phyloP scores from a whole-genome alignment of 2,329 filamentous ascomycete species.

The Ambrosiella beaveri region DNA sequence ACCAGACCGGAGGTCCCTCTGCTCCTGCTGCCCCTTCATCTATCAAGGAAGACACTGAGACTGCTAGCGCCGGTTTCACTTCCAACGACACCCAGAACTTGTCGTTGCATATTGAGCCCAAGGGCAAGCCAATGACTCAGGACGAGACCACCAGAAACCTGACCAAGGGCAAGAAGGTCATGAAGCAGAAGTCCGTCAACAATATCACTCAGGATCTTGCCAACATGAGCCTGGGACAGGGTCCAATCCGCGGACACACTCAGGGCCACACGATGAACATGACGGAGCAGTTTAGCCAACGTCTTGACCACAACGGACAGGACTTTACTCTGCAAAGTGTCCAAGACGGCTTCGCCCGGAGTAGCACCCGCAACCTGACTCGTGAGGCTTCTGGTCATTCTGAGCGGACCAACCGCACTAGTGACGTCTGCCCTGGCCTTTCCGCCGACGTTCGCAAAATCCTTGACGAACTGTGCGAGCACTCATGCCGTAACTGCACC shows the following conservation, averaged over 20 bases:
- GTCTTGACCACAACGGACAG: conserved; percentile 5
- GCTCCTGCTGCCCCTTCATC: not conserved
- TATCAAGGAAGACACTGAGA: conserved; percentile 13
- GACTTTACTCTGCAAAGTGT: conserved; percentile 10
- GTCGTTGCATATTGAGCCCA: conserved; percentile 13
- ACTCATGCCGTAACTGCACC: conserved; percentile 38
- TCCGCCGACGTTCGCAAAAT: conserved; percentile 35
- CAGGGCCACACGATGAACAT: conserved; percentile 1
- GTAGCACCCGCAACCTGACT: conserved; percentile 6
- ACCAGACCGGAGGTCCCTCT: not conserved
- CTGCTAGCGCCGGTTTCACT: conserved; percentile 15
- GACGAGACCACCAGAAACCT: conserved; percentile 10
- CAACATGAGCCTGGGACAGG: conserved; percentile 13
- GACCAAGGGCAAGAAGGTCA: not conserved
- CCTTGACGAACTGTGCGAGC: conserved; percentile 35
- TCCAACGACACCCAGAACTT: conserved; percentile 17
- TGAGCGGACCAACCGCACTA: conserved; percentile 6
- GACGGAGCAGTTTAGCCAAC: conserved; percentile 15
- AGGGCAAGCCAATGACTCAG: conserved; percentile 14
- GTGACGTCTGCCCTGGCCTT: conserved; percentile 25
- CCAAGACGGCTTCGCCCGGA: not conserved
- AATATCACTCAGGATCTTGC: conserved; percentile 15
- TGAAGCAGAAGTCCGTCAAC: conserved; percentile 9
- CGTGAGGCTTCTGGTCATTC: conserved; percentile 11
- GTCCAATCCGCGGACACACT: conserved; percentile 4